These are phyloP conservation scores for Ailanthus altissimus DNA, from an alignment of 345 rosid species.

Conservation along the genomic window DNA sequence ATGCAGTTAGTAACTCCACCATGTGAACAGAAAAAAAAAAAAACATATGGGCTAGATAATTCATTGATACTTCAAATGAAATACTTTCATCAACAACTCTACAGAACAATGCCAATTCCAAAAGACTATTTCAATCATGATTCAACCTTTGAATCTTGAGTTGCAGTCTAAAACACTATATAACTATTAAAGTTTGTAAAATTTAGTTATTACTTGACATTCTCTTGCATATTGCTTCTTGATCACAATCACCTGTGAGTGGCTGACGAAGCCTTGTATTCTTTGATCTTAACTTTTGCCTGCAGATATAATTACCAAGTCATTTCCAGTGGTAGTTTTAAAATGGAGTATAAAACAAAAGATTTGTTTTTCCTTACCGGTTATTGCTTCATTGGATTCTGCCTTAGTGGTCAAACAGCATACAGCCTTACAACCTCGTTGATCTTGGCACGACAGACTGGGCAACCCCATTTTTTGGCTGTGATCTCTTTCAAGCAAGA, in stretches of 20 bases:
- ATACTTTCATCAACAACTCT: neutral
- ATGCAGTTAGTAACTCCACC: neutral
- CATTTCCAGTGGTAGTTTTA: neutral
- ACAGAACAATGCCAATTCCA: neutral
- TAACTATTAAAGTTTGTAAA: constrained; percentile 5
- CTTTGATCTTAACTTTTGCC: neutral
- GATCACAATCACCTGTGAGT: neutral
- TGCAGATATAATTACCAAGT: constrained; percentile 5
- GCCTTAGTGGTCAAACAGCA: constrained; percentile 51
- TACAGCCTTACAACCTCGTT: constrained; percentile 74
- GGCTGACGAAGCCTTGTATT: neutral
- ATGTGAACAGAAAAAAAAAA: neutral
- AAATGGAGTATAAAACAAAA: neutral
- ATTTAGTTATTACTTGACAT: neutral
- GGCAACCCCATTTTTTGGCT: constrained; percentile 91
- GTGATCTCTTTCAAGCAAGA: constrained; percentile 84
- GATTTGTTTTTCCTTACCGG: neutral
- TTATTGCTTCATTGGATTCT: constrained; percentile 5
- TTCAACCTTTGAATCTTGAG: neutral
- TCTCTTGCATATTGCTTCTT: neutral
- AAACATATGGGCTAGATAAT: neutral
- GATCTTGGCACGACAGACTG: constrained; percentile 88
- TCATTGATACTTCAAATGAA: neutral
- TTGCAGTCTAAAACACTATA: constrained; percentile 6
- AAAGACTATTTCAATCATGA: neutral